phyloP scores from a whole-genome alignment of 2,329 filamentous ascomycete species.

The Ilyonectria sp. region DNA sequence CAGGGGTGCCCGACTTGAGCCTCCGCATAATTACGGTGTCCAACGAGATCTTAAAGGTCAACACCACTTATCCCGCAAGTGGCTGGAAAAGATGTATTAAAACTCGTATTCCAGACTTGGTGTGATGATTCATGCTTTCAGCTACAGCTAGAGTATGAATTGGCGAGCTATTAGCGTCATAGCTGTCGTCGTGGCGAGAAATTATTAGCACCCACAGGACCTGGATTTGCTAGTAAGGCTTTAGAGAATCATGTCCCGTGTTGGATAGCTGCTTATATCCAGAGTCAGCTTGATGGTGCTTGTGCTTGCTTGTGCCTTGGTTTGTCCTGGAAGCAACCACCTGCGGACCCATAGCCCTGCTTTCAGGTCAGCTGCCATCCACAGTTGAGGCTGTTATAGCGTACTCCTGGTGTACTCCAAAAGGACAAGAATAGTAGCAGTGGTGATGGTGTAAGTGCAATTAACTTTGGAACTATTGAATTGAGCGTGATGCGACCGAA shows the following conservation, averaged over 20 bases:
- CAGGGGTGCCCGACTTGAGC: background rate
- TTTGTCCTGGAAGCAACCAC: background rate
- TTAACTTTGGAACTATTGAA: slow-evolving; percentile 7
- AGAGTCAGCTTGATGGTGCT: background rate
- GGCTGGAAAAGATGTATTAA: background rate
- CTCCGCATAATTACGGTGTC: background rate
- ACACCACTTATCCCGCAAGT: background rate
- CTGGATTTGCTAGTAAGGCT: background rate
- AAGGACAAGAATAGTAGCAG: background rate
- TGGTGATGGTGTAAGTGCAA: background rate
- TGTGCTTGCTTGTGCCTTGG: background rate
- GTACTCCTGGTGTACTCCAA: background rate
- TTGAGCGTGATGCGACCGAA: background rate
- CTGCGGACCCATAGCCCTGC: background rate
- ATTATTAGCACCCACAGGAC: background rate
- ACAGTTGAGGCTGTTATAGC: too few relatives aligned
- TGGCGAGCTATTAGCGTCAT: slow-evolving; percentile 1
- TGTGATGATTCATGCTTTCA: background rate
- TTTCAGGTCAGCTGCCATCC: background rate
- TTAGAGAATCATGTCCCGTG: background rate
- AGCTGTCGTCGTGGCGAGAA: background rate
- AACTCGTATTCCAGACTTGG: background rate
- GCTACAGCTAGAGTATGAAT: background rate
- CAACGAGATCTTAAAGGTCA: background rate
- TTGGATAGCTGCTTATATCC: background rate